These are phyloP conservation scores for Solanum clarkiae DNA, from an alignment of 257 asterid species.

Conservation along the genomic window DNA sequence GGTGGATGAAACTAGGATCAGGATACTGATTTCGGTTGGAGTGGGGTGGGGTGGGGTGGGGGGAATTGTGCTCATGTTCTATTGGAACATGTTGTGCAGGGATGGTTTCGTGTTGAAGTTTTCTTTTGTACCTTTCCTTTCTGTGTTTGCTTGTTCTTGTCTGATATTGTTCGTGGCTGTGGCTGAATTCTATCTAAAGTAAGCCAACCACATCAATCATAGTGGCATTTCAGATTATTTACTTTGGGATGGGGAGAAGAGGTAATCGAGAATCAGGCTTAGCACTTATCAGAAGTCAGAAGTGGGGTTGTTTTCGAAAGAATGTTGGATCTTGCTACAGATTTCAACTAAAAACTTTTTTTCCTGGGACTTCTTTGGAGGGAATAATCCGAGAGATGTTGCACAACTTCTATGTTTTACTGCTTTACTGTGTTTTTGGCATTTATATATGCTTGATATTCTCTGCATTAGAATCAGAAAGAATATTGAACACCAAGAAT, in stretches of 20 bases:
- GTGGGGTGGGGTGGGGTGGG: background rate
- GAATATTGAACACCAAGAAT: background rate
- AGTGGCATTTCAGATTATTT: background rate
- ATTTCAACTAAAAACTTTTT: background rate
- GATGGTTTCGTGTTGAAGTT: background rate
- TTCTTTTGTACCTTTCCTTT: background rate
- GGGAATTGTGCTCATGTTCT: background rate
- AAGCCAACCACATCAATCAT: background rate
- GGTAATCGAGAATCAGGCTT: background rate
- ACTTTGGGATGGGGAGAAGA: background rate
- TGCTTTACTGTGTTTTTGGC: background rate
- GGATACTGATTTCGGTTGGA: background rate
- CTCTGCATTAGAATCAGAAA: background rate
- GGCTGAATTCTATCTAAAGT: background rate
- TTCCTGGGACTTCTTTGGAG: background rate
- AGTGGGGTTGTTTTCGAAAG: background rate
- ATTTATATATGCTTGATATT: background rate
- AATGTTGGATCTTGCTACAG: background rate
- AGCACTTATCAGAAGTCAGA: background rate
- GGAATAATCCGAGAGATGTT: background rate
- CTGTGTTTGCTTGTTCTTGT: background rate
- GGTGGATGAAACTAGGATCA: background rate
- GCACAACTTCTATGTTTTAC: background rate
- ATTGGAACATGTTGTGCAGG: background rate
- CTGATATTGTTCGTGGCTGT: background rate